A percentile compares a stretch with the other conserved stretches of the same genome.
Conservation (phyloP, 345 rosid genomes). For the Clarkia xantiana region DNA sequence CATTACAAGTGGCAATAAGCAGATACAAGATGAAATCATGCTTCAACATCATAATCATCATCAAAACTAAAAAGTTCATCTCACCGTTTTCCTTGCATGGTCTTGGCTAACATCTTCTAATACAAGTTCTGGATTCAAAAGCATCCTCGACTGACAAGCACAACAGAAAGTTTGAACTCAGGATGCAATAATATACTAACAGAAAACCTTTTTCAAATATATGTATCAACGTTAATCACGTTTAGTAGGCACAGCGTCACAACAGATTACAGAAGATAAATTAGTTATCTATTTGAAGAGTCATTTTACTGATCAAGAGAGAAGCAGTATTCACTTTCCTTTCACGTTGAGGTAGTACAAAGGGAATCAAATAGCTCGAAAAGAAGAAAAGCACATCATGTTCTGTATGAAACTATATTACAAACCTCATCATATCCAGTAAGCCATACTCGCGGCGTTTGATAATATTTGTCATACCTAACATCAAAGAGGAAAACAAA, state of each 20-base stretch:
- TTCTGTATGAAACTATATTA: neutral
- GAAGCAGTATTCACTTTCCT: too few species aligned
- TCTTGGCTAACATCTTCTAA: conserved; percentile 93
- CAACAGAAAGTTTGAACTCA: neutral
- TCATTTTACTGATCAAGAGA: too few species aligned
- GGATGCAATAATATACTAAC: neutral
- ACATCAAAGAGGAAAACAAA: conserved; percentile 6
- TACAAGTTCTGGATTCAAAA: conserved; percentile 72
- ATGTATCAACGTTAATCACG: too few species aligned
- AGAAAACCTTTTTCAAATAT: too few species aligned
- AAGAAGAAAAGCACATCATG: too few species aligned
- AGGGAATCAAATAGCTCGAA: too few species aligned
- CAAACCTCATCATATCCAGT: conserved; percentile 88
- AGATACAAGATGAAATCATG: too few species aligned
- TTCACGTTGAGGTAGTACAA: too few species aligned
- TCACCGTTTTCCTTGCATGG: conserved; percentile 83
- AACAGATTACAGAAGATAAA: too few species aligned
- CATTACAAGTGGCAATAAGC: too few species aligned
- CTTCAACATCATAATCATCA: neutral
- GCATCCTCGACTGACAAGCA: conserved; percentile 60
- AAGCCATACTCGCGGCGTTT: conserved; percentile 90
- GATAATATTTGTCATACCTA: conserved; percentile 86
- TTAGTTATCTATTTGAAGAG: too few species aligned
- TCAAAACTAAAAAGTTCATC: conserved; percentile 4
- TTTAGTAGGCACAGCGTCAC: too few species aligned